A percentile compares a stretch with the other conserved stretches of the same genome.
These are phyloP conservation scores for Colletotrichum lentis DNA, from an alignment of 2,329 filamentous ascomycete genomes.

Conservation along the genomic window DNA sequence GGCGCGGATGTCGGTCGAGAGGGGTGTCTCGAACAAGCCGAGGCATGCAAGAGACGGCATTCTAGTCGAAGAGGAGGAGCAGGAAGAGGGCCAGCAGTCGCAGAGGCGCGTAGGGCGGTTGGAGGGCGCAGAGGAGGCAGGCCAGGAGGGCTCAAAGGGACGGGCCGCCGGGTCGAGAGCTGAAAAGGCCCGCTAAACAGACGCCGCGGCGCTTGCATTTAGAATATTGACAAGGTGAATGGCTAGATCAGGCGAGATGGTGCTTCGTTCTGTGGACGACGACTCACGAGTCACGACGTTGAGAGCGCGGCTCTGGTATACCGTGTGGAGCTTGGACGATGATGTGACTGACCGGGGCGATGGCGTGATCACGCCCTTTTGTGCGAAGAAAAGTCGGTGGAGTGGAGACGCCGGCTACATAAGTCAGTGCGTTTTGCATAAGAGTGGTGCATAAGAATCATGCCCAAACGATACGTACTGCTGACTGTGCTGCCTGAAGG, in stretches of 20 bases:
- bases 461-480: not conserved
- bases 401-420: not conserved
- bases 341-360: constrained; percentile 36
- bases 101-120: constrained; percentile 1
- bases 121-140: constrained; percentile 3
- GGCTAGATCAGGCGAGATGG: constrained; percentile 26
- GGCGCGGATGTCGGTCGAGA: not conserved
- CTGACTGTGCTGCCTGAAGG: not conserved
- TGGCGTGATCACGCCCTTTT: constrained; percentile 35
- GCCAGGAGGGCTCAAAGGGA: constrained; percentile 20
- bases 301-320: constrained; percentile 37
- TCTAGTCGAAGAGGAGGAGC: not conserved
- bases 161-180: constrained; percentile 34
- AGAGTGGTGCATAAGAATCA: not conserved
- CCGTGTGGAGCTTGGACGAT: constrained; percentile 38
- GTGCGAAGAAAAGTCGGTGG: constrained; percentile 24
- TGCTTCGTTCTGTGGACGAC: constrained; percentile 31
- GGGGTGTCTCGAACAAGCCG: not conserved
- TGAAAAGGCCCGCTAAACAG: constrained; percentile 34
- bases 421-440: constrained; percentile 3
- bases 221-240: constrained; percentile 14
- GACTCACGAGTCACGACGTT: too few species aligned
- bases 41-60: constrained; percentile 25
- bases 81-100: not conserved
- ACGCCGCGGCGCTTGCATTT: constrained; percentile 37